Evolutionary conservation across 495 filamentous ascomycete species (phyloP).

Genomic region (Aspergillus panamensis): DNA sequence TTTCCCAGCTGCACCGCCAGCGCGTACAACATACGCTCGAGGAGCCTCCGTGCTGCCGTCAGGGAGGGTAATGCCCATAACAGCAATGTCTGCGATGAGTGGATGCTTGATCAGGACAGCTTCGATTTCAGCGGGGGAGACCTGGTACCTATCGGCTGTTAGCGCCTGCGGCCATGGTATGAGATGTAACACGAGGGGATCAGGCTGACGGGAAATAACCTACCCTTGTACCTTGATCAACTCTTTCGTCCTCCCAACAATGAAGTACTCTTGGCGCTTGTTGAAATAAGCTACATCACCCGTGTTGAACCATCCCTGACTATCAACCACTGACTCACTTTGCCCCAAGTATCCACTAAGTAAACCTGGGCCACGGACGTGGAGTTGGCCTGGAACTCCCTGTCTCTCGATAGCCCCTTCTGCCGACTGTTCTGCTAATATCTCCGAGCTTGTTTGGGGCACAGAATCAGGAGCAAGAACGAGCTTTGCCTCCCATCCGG

Average conservation of each 20-base stretch:
- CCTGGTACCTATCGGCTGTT: slow-evolving; percentile 24
- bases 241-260: slow-evolving; percentile 72
- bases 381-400: slow-evolving; percentile 46
- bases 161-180: slow-evolving; percentile 39
- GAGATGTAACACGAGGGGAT: not conserved
- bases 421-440: slow-evolving; percentile 35
- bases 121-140: slow-evolving; percentile 82
- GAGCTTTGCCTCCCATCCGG: slow-evolving; percentile 57
- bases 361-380: slow-evolving; percentile 37
- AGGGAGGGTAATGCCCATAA: slow-evolving; percentile 59
- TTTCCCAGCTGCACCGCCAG: slow-evolving; percentile 15
- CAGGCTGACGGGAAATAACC: slow-evolving; percentile 5
- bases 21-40: slow-evolving; percentile 64
- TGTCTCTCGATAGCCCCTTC: slow-evolving; percentile 32
- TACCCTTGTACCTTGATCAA: slow-evolving; percentile 63
- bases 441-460: slow-evolving; percentile 19
- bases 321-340: slow-evolving; percentile 27
- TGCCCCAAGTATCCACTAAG: slow-evolving; percentile 33
- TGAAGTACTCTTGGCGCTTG: slow-evolving; percentile 49
- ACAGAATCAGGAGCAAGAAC: slow-evolving; percentile 11
- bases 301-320: slow-evolving; percentile 68
- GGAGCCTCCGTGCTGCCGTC: slow-evolving; percentile 59
- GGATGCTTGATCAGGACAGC: slow-evolving; percentile 64
- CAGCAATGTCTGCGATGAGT: slow-evolving; percentile 65
- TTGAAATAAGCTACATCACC: slow-evolving; percentile 65